A percentile compares a stretch with the other conserved stretches of the same genome.
Conservation (phyloP, 345 rosid genomes). For the Populus tremula region DNA sequence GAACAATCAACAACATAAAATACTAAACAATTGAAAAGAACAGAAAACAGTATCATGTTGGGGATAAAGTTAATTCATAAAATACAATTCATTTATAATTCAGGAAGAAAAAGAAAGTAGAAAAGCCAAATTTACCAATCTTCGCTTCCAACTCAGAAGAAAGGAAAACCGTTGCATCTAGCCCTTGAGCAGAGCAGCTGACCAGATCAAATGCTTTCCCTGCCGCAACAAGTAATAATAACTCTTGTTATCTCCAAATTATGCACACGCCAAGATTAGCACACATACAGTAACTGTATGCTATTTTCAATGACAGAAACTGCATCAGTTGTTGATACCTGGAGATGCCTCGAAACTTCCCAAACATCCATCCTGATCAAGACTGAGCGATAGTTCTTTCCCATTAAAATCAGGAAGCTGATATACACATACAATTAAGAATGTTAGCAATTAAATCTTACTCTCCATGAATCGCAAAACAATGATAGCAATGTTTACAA, state of each 20-base stretch:
- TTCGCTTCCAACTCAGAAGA: conserved; percentile 49
- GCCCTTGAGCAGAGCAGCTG: conserved; percentile 49
- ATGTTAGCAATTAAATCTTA: neutral
- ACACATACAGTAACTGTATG: neutral
- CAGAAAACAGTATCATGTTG: neutral
- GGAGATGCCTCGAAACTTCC: conserved; percentile 58
- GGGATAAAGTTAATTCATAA: neutral
- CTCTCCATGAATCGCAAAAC: neutral
- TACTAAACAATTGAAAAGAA: neutral
- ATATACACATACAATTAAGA: neutral
- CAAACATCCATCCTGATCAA: conserved; percentile 45
- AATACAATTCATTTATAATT: neutral
- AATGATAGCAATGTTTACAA: neutral
- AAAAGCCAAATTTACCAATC: conserved; percentile 28
- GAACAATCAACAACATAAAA: neutral
- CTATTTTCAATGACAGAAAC: neutral
- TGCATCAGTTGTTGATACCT: conserved; percentile 32
- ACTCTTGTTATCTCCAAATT: neutral
- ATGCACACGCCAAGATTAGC: neutral
- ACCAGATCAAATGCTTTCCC: conserved; percentile 61
- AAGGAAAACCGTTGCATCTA: conserved; percentile 51
- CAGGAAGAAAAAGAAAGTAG: neutral
- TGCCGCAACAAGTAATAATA: conserved; percentile 21
- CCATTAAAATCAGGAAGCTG: conserved; percentile 68
- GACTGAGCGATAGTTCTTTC: conserved; percentile 42